Evolutionary conservation across 331 rosid species (phyloP).

Genomic region (Quercus lobata): DNA sequence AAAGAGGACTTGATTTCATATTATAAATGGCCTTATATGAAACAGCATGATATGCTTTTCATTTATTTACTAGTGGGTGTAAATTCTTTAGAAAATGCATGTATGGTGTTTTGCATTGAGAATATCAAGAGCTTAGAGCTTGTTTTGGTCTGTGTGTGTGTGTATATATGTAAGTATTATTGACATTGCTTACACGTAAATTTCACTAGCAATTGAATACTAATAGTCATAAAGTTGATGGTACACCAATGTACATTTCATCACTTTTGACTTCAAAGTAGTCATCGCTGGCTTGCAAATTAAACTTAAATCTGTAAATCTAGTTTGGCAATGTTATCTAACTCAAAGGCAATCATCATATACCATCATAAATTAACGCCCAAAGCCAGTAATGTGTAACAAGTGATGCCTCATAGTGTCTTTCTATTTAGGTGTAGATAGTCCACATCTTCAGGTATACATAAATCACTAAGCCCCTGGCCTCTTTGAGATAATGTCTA

Average conservation of each 20-base stretch:
- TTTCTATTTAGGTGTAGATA: too few relatives aligned
- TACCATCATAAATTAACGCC: too few relatives aligned
- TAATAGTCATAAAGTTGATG: background rate
- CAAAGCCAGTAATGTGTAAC: too few relatives aligned
- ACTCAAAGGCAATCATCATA: too few relatives aligned
- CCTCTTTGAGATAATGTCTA: too few relatives aligned
- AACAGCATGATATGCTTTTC: background rate
- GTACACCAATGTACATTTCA: background rate
- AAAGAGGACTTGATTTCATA: slow-evolving; percentile 39
- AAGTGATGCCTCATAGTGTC: too few relatives aligned
- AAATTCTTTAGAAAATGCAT: too few relatives aligned
- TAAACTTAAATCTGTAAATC: background rate
- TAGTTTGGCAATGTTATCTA: too few relatives aligned
- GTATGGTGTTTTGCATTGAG: background rate
- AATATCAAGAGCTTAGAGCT: background rate
- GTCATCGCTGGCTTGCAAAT: background rate
- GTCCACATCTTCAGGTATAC: too few relatives aligned
- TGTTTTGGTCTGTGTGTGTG: background rate
- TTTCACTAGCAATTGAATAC: background rate
- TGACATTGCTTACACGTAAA: background rate
- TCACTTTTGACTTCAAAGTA: background rate
- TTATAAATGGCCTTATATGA: slow-evolving; percentile 8
- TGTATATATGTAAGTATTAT: background rate
- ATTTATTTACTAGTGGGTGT: background rate
- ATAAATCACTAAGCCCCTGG: too few relatives aligned